Percentiles rank a stretch among this genome's conserved stretches.
Conservation (phyloP, 1,139 yeast genomes). For the Zygotorulaspora mrakii region DNA sequence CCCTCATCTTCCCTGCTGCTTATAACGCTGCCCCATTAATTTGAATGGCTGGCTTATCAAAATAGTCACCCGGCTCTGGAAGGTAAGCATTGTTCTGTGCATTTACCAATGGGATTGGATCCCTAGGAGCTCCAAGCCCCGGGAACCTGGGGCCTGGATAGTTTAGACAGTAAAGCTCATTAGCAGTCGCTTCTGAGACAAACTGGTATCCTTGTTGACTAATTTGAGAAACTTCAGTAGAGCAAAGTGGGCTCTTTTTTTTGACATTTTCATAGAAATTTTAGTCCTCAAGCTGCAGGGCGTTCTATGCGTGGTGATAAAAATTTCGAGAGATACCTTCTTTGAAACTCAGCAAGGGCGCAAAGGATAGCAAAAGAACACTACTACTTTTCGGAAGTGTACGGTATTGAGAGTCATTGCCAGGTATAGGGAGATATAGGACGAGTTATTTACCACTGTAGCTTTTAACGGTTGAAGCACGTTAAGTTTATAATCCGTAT, state of each 20-base stretch:
- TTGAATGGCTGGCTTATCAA: slow-evolving; percentile 5
- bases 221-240: neutral
- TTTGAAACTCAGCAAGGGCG: neutral
- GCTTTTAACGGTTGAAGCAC: neutral
- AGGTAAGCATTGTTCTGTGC: neutral
- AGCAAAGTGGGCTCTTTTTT: neutral
- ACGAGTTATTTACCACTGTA: neutral
- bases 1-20: neutral
- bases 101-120: neutral
- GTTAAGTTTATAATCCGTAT: no score
- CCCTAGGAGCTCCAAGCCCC: no score
- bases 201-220: no score
- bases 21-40: neutral
- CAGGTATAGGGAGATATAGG: neutral
- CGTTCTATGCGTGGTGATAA: slow-evolving; percentile 1
- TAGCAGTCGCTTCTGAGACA: no score
- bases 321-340: neutral
- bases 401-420: neutral
- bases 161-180: no score
- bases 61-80: slow-evolving; percentile 3
- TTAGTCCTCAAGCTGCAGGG: neutral
- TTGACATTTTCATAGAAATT: neutral
- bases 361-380: slow-evolving; percentile 1
- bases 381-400: neutral
- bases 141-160: no score